Evolutionary conservation across 2,329 filamentous ascomycete genomes (phyloP).

Genomic region (Fusarium continuum): DNA sequence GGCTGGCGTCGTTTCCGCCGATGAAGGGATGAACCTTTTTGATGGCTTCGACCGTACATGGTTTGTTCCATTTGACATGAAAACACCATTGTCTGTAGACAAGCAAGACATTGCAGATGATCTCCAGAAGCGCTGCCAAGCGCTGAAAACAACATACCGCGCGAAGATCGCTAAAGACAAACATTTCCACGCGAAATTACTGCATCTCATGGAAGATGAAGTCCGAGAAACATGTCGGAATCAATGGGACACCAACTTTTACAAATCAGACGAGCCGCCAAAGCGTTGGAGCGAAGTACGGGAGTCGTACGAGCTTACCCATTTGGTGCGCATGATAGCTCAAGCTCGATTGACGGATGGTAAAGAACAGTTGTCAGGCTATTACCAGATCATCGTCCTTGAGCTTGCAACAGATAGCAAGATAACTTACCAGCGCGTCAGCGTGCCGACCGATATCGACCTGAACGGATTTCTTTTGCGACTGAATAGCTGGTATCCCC

Average conservation of each 20-base stretch:
- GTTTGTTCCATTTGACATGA: slow-evolving; percentile 34
- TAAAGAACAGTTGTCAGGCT: slow-evolving; percentile 26
- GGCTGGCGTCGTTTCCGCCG: neutral
- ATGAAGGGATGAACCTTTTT: slow-evolving; percentile 27
- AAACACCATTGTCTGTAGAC: slow-evolving; percentile 15
- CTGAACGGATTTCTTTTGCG: slow-evolving; percentile 16
- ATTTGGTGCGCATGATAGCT: slow-evolving; percentile 30
- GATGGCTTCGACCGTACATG: slow-evolving; percentile 40
- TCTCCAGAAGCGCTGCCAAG: slow-evolving; percentile 7
- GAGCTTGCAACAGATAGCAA: slow-evolving; percentile 31
- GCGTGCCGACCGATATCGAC: slow-evolving; percentile 16
- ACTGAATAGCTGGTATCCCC: slow-evolving; percentile 31
- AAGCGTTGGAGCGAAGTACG: slow-evolving; percentile 25
- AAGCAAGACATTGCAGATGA: slow-evolving; percentile 13
- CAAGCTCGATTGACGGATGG: slow-evolving; percentile 30
- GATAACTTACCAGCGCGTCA: slow-evolving; percentile 12
- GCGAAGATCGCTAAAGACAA: neutral
- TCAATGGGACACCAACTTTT: slow-evolving; percentile 28
- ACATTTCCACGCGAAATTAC: neutral
- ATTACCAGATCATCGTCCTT: slow-evolving; percentile 26
- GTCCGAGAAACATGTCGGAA: slow-evolving; percentile 15
- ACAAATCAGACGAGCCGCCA: neutral
- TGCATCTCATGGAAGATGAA: slow-evolving; percentile 23
- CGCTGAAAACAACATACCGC: slow-evolving; percentile 3
- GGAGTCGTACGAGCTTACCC: neutral